These are phyloP conservation scores for Arthrobotrys sphaeroides DNA, from an alignment of 2,329 filamentous ascomycete species.

Conservation along the genomic window DNA sequence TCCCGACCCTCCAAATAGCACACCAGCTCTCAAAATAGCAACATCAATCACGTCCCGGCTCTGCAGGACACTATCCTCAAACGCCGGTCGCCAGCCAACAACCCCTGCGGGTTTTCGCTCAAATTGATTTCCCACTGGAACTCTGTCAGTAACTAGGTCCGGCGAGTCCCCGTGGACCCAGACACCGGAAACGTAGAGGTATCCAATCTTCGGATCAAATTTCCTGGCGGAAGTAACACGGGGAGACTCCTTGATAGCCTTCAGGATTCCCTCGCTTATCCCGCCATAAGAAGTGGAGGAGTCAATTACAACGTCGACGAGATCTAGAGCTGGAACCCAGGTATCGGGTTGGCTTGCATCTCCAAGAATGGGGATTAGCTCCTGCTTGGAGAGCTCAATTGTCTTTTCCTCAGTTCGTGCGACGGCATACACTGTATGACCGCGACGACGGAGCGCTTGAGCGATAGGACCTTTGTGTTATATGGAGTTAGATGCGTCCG, in stretches of 20 bases:
- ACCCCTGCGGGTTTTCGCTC: conserved; percentile 55
- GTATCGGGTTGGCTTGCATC: conserved; percentile 54
- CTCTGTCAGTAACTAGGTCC: conserved; percentile 58
- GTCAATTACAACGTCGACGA: conserved; percentile 61
- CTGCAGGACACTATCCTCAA: conserved; percentile 60
- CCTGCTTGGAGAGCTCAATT: conserved; percentile 57
- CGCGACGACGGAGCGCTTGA: conserved; percentile 56
- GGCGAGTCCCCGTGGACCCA: conserved; percentile 61
- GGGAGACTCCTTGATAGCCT: conserved; percentile 54
- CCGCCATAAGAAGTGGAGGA: conserved; percentile 56
- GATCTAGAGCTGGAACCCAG: conserved; percentile 56
- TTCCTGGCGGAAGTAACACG: conserved; percentile 52
- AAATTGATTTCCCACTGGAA: conserved; percentile 57
- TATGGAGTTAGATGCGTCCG: neutral
- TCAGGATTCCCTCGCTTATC: conserved; percentile 55
- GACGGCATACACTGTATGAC: conserved; percentile 61
- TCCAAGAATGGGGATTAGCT: conserved; percentile 60
- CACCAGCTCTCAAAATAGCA: conserved; percentile 59
- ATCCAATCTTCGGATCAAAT: conserved; percentile 60
- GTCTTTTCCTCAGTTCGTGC: conserved; percentile 60
- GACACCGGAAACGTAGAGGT: conserved; percentile 61
- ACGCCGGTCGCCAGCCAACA: conserved; percentile 59
- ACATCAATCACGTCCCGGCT: conserved; percentile 59
- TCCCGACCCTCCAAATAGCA: conserved; percentile 61
- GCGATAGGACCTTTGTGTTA: conserved; percentile 32